Conservation (phyloP, 139 green algal species). For the Prasinococcaceae sp. region DNA sequence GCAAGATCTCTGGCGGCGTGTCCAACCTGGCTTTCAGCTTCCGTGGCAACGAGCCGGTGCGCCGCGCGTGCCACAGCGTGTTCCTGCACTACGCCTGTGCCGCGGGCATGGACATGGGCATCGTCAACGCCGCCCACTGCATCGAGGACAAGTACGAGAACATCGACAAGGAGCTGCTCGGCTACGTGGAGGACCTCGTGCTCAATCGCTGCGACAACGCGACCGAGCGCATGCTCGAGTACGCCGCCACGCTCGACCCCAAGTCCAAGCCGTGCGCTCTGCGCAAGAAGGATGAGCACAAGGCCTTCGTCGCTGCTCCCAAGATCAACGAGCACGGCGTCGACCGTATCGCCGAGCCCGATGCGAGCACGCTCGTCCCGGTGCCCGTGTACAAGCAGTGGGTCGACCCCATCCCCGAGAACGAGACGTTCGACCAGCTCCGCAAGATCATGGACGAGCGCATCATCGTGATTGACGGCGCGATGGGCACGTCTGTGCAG, state of each 20-base stretch:
- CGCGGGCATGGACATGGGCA: constrained; percentile 99
- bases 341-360: too few relatives aligned
- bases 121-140: constrained; percentile 89
- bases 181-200: constrained; percentile 93
- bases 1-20: constrained; percentile 89
- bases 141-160: constrained; percentile 87
- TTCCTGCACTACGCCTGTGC: constrained; percentile 89
- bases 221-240: constrained; percentile 91
- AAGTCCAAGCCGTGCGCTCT: constrained; percentile 91
- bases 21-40: constrained; percentile 98
- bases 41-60: constrained; percentile 89
- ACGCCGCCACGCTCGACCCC: constrained; percentile 71
- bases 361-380: too few relatives aligned
- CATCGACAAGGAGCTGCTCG: constrained; percentile 94
- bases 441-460: constrained; percentile 67
- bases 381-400: constrained; percentile 11
- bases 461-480: constrained; percentile 89
- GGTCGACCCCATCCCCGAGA: neutral
- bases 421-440: constrained; percentile 49
- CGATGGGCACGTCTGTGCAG: constrained; percentile 89
- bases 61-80: constrained; percentile 77
- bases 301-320: too few relatives aligned
- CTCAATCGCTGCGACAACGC: constrained; percentile 92
- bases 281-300: too few relatives aligned
- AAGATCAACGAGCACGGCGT: too few relatives aligned